These are phyloP conservation scores for Phytopythium sindhum DNA, from an alignment of 352 stramenopile species.

Conservation along the genomic window DNA sequence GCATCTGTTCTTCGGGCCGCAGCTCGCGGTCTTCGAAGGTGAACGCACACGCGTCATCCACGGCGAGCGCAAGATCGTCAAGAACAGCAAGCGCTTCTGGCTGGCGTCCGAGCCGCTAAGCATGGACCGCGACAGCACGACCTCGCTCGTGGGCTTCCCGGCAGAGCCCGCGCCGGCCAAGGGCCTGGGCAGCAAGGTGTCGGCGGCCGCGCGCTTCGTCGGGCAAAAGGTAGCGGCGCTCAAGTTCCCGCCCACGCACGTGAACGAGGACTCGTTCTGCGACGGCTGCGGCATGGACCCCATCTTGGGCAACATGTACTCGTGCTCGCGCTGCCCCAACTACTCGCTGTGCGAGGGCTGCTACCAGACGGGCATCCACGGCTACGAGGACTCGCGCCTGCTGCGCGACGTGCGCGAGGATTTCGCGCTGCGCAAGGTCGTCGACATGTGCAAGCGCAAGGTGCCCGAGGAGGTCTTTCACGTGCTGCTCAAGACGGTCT, in stretches of 20 bases:
- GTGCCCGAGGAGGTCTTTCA: constrained; percentile 83
- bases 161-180: constrained; percentile 19
- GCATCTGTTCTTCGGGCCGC: constrained; percentile 81
- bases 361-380: constrained; percentile 83
- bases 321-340: constrained; percentile 84
- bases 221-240: constrained; percentile 79
- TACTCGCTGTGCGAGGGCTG: constrained; percentile 81
- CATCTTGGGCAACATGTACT: constrained; percentile 87
- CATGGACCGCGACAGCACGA: constrained; percentile 77
- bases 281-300: constrained; percentile 88
- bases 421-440: constrained; percentile 76
- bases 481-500: constrained; percentile 81
- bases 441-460: constrained; percentile 68
- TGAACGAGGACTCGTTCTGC: constrained; percentile 89
- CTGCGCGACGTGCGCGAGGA: constrained; percentile 76
- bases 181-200: constrained; percentile 58
- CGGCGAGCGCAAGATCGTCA: constrained; percentile 84
- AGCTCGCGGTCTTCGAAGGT: constrained; percentile 67
- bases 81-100: constrained; percentile 80
- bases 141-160: constrained; percentile 59
- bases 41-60: constrained; percentile 83
- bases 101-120: constrained; percentile 82
- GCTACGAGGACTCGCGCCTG: constrained; percentile 77
- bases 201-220: constrained; percentile 67
- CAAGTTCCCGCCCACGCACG: constrained; percentile 66